phyloP scores from a whole-genome alignment of 108 stramenopile species.

The Bacterosira constricta region DNA sequence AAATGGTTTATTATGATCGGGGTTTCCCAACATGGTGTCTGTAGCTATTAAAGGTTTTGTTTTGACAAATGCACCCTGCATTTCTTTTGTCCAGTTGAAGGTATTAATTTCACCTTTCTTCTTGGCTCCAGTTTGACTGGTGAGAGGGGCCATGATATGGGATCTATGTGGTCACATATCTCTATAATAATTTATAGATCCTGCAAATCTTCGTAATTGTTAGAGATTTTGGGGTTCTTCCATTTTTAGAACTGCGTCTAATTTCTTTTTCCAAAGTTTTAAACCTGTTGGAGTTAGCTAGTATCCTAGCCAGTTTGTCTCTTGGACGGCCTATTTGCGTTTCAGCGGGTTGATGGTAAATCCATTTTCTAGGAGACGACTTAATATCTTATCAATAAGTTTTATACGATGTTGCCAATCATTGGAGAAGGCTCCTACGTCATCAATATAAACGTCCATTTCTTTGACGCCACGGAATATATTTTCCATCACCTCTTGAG shows the following conservation, averaged over 20 bases:
- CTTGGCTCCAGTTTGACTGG: background rate
- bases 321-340: slow-evolving; percentile 62
- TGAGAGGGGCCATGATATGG: background rate
- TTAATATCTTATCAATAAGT: slow-evolving; percentile 1
- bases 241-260: too few relatives aligned
- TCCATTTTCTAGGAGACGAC: slow-evolving; percentile 36
- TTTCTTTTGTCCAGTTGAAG: background rate
- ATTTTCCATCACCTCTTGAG: slow-evolving; percentile 42
- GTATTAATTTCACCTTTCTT: background rate
- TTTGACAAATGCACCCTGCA: slow-evolving; percentile 42
- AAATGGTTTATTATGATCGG: slow-evolving; percentile 51
- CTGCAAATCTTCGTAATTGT: too few relatives aligned
- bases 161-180: slow-evolving; percentile 8
- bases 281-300: slow-evolving; percentile 53
- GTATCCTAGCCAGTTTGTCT: too few relatives aligned
- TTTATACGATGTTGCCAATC: slow-evolving; percentile 8
- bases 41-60: slow-evolving; percentile 50
- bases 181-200: too few relatives aligned
- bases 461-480: slow-evolving; percentile 26
- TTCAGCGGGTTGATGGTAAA: slow-evolving; percentile 59
- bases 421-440: slow-evolving; percentile 23
- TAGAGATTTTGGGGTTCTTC: too few relatives aligned
- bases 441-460: slow-evolving; percentile 45
- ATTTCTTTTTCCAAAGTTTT: slow-evolving; percentile 59
- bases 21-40: slow-evolving; percentile 39